phyloP scores from a whole-genome alignment of 106 monocot species.

The Triglochin maritima region DNA sequence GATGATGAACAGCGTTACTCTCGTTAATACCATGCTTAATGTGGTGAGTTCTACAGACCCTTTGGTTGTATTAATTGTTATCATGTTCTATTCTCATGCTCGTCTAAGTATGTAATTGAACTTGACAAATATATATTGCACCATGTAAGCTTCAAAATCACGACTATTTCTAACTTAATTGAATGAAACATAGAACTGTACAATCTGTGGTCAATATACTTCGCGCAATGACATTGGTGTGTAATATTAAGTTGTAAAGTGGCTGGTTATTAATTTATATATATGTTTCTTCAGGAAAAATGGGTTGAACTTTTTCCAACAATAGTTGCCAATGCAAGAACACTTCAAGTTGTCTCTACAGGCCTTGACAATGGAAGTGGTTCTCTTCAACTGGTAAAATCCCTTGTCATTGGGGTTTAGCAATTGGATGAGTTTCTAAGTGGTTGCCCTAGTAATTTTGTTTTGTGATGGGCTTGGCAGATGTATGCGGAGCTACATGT shows the following conservation, averaged over 20 bases:
- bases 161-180: too few relatives aligned
- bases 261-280: background rate
- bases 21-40: conserved; percentile 85
- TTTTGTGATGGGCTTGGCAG: conserved; percentile 17
- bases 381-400: conserved; percentile 72
- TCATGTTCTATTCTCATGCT: too few relatives aligned
- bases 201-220: too few relatives aligned
- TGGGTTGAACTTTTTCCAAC: conserved; percentile 95
- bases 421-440: background rate
- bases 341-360: conserved; percentile 56
- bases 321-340: conserved; percentile 65
- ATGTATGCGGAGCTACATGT: conserved; percentile 91
- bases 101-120: too few relatives aligned
- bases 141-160: too few relatives aligned
- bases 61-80: background rate
- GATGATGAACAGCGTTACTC: conserved; percentile 88
- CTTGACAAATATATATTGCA: too few relatives aligned
- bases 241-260: too few relatives aligned
- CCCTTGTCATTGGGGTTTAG: background rate
- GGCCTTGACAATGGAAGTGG: conserved; percentile 70
- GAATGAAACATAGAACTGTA: too few relatives aligned
- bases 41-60: conserved; percentile 33
- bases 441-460: background rate
- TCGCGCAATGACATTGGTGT: too few relatives aligned
- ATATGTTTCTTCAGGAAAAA: conserved; percentile 47